Conservation (phyloP, 164 flowering plant genomes). For the grape (Vitis vinifera) region ASM3070453v1 NC_081821.1:9431001-9431500, state of each 20-base stretch:
- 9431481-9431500: no score
- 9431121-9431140: constrained; percentile 40
- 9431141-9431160: constrained; percentile 45
- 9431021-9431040: constrained; percentile 53
- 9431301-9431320: no score
- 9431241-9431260: constrained; percentile 39
- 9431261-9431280: constrained; percentile 53
- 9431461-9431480: no score
- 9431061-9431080: constrained; percentile 37
- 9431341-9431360: no score
- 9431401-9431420: no score
- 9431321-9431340: background rate
- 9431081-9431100: constrained; percentile 33
- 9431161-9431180: constrained; percentile 45
- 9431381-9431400: no score
- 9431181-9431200: constrained; percentile 51
- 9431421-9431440: no score
- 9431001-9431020: constrained; percentile 46
- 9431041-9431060: constrained; percentile 29
- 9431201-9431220: constrained; percentile 43
- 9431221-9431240: constrained; percentile 44
- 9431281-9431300: constrained; percentile 47
- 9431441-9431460: no score
- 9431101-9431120: constrained; percentile 39
- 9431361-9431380: no score